phyloP scores from a whole-genome alignment of 2,329 filamentous ascomycete species.

The Xylariaceae sp. region DNA sequence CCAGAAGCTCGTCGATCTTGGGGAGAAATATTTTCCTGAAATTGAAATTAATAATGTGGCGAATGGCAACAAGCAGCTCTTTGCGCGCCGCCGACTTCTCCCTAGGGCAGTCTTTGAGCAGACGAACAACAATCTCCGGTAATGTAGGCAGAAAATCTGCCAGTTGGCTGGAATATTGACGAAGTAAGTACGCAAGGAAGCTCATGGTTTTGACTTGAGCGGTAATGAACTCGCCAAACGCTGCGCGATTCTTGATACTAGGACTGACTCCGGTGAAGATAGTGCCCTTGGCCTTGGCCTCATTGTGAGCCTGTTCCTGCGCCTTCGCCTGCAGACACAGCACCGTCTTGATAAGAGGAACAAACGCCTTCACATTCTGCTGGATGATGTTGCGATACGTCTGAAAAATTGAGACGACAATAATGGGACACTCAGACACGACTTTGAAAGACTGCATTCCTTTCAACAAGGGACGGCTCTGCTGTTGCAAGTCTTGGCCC shows the following conservation, averaged over 20 bases:
- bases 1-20: slow-evolving; percentile 92
- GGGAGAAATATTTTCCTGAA: slow-evolving; percentile 91
- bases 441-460: slow-evolving; percentile 99
- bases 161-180: slow-evolving; percentile 83
- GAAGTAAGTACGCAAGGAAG: slow-evolving; percentile 87
- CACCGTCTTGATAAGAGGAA: slow-evolving; percentile 89
- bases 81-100: slow-evolving; percentile 94
- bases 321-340: slow-evolving; percentile 86
- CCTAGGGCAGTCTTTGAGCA: slow-evolving; percentile 89
- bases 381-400: slow-evolving; percentile 78
- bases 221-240: slow-evolving; percentile 96
- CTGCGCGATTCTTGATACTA: slow-evolving; percentile 87
- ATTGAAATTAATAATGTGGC: slow-evolving; percentile 99
- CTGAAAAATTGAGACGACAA: slow-evolving; percentile 97
- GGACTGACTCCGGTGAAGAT: slow-evolving; percentile 92
- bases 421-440: slow-evolving; percentile 94
- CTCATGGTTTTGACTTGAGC: slow-evolving; percentile 99
- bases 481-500: slow-evolving; percentile 75
- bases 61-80: slow-evolving; percentile 90
- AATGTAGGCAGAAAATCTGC: slow-evolving; percentile 83
- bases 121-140: slow-evolving; percentile 83
- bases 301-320: slow-evolving; percentile 85
- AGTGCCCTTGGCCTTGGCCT: slow-evolving; percentile 73
- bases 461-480: slow-evolving; percentile 76
- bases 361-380: slow-evolving; percentile 85